Conservation (phyloP, 176 grass and related monocot species). For the Saccharum spontaneum region DNA sequence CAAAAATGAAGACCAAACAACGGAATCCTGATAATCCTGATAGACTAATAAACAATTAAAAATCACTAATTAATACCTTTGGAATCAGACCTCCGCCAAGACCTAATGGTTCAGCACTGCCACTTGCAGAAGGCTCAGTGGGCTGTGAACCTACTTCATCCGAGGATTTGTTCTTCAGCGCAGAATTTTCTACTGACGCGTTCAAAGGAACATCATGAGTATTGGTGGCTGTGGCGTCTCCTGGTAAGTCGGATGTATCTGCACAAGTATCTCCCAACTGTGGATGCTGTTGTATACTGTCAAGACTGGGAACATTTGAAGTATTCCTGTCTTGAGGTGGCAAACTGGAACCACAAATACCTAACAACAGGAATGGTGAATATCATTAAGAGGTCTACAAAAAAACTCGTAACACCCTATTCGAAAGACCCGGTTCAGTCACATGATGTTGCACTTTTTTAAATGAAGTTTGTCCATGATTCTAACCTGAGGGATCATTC, state of each 20-base stretch:
- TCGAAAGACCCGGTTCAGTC: background rate
- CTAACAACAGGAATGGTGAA: constrained; percentile 23
- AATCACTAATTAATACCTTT: constrained; percentile 49
- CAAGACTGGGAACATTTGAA: constrained; percentile 1
- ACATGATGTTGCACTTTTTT: constrained; percentile 22
- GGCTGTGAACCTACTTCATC: constrained; percentile 40
- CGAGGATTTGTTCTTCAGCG: background rate
- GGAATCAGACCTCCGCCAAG: constrained; percentile 85
- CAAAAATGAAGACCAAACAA: background rate
- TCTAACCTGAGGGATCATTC: constrained; percentile 27
- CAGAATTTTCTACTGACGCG: constrained; percentile 45
- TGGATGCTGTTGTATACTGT: constrained; percentile 24
- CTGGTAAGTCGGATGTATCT: constrained; percentile 23
- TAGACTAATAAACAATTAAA: background rate
- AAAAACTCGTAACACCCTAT: background rate
- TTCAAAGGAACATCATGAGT: constrained; percentile 31
- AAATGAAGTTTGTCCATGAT: background rate
- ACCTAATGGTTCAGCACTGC: constrained; percentile 58
- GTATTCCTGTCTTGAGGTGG: constrained; percentile 23
- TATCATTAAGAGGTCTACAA: background rate
- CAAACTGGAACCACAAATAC: constrained; percentile 21
- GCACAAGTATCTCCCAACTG: constrained; percentile 1
- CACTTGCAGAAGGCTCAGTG: constrained; percentile 44
- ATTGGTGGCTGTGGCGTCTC: background rate
- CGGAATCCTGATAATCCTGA: background rate